These are phyloP conservation scores for Trypanosoma lewisi DNA, from an alignment of 208 protist genomes.

Conservation along the genomic window DNA sequence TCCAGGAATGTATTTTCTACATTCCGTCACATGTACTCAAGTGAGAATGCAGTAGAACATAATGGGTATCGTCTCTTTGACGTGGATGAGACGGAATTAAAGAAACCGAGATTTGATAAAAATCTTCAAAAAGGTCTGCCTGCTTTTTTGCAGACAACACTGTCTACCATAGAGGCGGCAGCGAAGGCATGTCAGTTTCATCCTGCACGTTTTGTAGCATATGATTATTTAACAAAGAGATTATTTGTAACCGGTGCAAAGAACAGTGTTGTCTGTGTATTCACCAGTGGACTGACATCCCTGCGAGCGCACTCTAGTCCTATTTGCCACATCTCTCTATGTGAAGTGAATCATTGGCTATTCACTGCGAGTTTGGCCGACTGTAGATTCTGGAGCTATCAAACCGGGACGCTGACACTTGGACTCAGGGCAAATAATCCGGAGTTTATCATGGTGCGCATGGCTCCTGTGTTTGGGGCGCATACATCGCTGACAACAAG, in stretches of 20 bases:
- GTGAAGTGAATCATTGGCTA: conserved; percentile 39
- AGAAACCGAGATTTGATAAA: not conserved
- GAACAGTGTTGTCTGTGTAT: conserved; percentile 72
- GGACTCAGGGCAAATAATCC: conserved; percentile 66
- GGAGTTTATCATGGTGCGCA: conserved; percentile 39
- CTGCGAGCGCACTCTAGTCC: conserved; percentile 50
- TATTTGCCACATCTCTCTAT: conserved; percentile 42
- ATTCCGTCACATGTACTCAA: conserved; percentile 21
- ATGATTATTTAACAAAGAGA: conserved; percentile 53
- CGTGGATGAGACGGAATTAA: conserved; percentile 17
- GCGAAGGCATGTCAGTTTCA: conserved; percentile 31
- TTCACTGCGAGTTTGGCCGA: conserved; percentile 57
- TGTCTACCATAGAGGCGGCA: conserved; percentile 26
- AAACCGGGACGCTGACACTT: conserved; percentile 45
- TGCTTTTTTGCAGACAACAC: conserved; percentile 35
- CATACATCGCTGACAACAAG: not conserved
- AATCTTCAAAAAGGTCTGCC: not conserved
- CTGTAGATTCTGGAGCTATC: conserved; percentile 55
- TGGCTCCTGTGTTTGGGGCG: conserved; percentile 14
- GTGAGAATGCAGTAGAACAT: not conserved
- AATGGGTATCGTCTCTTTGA: conserved; percentile 28
- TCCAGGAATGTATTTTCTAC: conserved; percentile 21
- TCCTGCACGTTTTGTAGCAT: conserved; percentile 51
- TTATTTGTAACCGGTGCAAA: conserved; percentile 61
- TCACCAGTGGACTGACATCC: conserved; percentile 50